Conservation (phyloP, 768 basidiomycete genomes). For the Russula sp. region DNA sequence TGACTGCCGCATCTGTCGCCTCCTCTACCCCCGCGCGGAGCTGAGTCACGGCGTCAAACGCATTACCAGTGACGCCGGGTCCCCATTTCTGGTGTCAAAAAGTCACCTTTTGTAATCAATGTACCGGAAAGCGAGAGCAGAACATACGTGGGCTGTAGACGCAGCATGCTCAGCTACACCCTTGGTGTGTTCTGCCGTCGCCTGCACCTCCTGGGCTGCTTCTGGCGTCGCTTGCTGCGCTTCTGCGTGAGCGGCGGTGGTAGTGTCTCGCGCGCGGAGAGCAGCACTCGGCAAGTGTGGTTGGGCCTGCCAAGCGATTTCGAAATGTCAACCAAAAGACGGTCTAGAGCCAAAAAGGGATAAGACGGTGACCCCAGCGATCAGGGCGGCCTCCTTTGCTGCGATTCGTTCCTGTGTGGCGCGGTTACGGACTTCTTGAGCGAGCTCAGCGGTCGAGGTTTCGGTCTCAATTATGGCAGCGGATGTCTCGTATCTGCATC, state of each 20-base stretch:
- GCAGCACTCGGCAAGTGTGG: background rate
- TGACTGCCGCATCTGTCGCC: conserved; percentile 47
- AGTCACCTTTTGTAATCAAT: background rate
- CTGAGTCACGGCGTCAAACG: conserved; percentile 24
- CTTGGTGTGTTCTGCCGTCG: conserved; percentile 39
- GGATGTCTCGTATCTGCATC: conserved; percentile 13
- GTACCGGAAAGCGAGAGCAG: background rate
- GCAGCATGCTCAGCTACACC: conserved; percentile 47
- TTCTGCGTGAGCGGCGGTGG: conserved; percentile 48
- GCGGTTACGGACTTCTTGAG: conserved; percentile 2
- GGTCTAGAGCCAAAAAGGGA: no score
- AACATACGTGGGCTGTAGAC: conserved; percentile 41
- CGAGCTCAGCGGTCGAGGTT: conserved; percentile 12
- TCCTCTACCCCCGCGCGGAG: conserved; percentile 27
- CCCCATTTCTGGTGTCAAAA: conserved; percentile 1
- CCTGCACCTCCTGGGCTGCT: conserved; percentile 39
- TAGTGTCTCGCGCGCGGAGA: conserved; percentile 28
- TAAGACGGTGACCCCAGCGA: background rate
- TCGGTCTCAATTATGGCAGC: conserved; percentile 15
- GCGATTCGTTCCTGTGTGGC: conserved; percentile 4
- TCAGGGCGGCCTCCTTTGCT: conserved; percentile 11
- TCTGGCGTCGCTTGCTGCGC: conserved; percentile 38
- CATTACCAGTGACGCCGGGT: conserved; percentile 2
- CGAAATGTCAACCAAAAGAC: background rate
- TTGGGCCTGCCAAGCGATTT: background rate